phyloP scores from a whole-genome alignment of 106 monocot species.

The Alisma plantagoaquatica region DNA sequence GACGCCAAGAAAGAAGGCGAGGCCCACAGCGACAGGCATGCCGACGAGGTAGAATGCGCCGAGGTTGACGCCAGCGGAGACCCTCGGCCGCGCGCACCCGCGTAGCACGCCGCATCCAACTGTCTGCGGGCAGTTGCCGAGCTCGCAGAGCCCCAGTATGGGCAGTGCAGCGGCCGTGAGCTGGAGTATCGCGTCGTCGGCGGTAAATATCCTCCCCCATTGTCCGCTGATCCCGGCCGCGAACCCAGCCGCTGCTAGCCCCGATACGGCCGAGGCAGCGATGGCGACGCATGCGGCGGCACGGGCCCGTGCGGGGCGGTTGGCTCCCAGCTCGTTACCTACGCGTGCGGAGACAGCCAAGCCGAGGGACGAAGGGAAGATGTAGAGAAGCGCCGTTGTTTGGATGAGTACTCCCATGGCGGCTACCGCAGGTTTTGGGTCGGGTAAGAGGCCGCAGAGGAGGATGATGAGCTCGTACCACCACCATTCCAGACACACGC shows the following conservation, averaged over 20 bases:
- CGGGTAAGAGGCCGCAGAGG: constrained; percentile 21
- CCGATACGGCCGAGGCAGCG: constrained; percentile 9
- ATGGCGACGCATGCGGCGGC: constrained; percentile 7
- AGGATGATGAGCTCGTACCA: constrained; percentile 30
- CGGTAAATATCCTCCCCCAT: constrained; percentile 19
- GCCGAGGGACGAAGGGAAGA: constrained; percentile 25
- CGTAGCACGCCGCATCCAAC: constrained; percentile 24
- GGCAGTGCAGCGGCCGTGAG: constrained; percentile 16
- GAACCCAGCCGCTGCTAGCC: constrained; percentile 12
- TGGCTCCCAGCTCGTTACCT: constrained; percentile 21
- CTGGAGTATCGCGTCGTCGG: constrained; percentile 16
- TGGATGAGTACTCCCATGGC: constrained; percentile 25
- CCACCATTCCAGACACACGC: constrained; percentile 28
- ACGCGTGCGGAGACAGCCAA: constrained; percentile 21
- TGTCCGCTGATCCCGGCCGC: constrained; percentile 12
- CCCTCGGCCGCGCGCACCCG: constrained; percentile 20
- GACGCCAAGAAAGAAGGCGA: constrained; percentile 15
- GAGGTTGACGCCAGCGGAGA: constrained; percentile 17
- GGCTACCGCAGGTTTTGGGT: constrained; percentile 13
- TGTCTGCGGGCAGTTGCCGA: constrained; percentile 28
- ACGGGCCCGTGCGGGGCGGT: constrained; percentile 8
- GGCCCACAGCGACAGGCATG: constrained; percentile 14
- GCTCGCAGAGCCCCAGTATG: constrained; percentile 25
- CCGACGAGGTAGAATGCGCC: constrained; percentile 23
- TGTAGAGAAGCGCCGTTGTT: constrained; percentile 19